Base-by-base conservation (phyloP, 2,329 filamentous ascomycete genomes). In the Septoria petroselini region DNA sequence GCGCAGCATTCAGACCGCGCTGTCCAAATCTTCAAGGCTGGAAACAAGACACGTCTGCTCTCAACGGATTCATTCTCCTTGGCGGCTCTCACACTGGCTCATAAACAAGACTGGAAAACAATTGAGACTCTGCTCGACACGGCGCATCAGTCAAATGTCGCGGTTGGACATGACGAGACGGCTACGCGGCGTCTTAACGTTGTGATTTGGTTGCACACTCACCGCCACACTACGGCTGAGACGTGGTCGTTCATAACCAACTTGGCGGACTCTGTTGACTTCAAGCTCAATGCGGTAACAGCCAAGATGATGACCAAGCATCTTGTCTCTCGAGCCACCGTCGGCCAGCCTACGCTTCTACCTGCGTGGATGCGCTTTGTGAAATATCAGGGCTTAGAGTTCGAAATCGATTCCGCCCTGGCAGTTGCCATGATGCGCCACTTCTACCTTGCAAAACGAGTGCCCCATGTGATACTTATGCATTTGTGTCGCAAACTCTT, bases 401-500 rank as follows among this genome's bases (percentile, higher is more conserved):
- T 55, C 40, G 14, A 52, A 7, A 30, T 68, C 9, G 51, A 58
- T 19, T 35, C 53, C 4, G 23, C 25, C 15, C 42, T 57, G 5
- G 63, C 57, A 7, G 51, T 54, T 5, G 38, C 37, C 9, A 33
- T 67, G 38, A 27, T 68, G 18, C 54, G 48, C n/a, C 40, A 41
- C 5, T 67, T 53, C 48, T 67, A 62, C 43, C 52, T 49, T 12
- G 51, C 62, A 4, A 45, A 44, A 23, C 56, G 63, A 4, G 63
- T 63, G 17, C 55, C 62, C 9, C 62, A 66, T 34, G 45, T 50
- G 9, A 25, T 62, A 17, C 17, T 68, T 14, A 59, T 65, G 41
- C 56, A 50, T 52, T 48, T 62, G 8, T 65, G 61, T 47, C 57
- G 61, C 15, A 41, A 52, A 25, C 38, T 68, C 14, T 17, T 41